phyloP scores from a whole-genome alignment of 352 stramenopile genomes.

The Phytophthora agathidicida region DNA sequence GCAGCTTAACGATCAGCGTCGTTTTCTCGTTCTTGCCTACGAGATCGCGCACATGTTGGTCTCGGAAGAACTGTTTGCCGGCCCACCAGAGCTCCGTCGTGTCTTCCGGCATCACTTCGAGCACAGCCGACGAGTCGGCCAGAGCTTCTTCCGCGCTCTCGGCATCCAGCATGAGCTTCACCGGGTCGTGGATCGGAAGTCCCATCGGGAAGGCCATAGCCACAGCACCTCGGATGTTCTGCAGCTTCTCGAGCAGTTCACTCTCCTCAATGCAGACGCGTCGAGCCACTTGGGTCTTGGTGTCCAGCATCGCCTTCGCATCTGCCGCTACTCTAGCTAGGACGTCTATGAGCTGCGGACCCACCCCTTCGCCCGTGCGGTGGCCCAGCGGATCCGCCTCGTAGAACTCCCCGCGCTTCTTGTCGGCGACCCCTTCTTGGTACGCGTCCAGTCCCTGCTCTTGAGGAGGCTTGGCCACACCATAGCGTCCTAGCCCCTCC shows the following conservation, averaged over 20 bases:
- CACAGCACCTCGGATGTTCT: constrained; percentile 91
- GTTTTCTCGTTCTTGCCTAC: constrained; percentile 97
- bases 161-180: constrained; percentile 87
- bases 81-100: constrained; percentile 95
- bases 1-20: constrained; percentile 91
- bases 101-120: constrained; percentile 82
- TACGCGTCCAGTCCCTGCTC: constrained; percentile 91
- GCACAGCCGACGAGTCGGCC: constrained; percentile 66
- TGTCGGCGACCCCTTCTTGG: constrained; percentile 52
- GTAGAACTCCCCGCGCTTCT: constrained; percentile 83
- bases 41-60: constrained; percentile 89
- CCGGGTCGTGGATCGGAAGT: constrained; percentile 89
- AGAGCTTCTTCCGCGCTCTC: constrained; percentile 61
- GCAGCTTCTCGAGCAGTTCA: constrained; percentile 91
- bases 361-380: constrained; percentile 89
- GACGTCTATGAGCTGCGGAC: constrained; percentile 78
- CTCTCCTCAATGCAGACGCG: constrained; percentile 63
- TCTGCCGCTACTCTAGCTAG: constrained; percentile 80
- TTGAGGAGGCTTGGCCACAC: constrained; percentile 82
- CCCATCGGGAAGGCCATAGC: constrained; percentile 96
- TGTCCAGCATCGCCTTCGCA: constrained; percentile 75
- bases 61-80: constrained; percentile 94
- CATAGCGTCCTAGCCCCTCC: constrained; percentile 79
- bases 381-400: constrained; percentile 84
- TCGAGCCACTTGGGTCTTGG: constrained; percentile 67